These are phyloP conservation scores for Ambrosia trifida DNA, from an alignment of 129 eudicot genomes.

Conservation along the genomic window DNA sequence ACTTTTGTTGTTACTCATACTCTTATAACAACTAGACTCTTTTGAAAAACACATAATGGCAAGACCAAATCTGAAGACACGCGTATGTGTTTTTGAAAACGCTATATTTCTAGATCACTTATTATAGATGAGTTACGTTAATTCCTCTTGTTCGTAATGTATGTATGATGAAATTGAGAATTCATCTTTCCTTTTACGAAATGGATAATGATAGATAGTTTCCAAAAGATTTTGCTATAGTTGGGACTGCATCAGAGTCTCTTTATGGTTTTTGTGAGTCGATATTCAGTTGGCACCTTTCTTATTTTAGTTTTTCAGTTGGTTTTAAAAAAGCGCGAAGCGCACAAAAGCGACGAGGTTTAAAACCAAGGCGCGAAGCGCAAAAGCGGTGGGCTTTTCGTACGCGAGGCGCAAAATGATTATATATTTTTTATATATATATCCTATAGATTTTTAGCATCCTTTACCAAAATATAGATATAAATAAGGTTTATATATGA, in stretches of 20 bases:
- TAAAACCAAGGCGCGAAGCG: too few relatives aligned
- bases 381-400: too few relatives aligned
- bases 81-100: not conserved
- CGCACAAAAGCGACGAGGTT: too few relatives aligned
- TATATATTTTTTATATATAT: too few relatives aligned
- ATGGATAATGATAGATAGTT: slow-evolving; percentile 59
- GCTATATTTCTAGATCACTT: not conserved
- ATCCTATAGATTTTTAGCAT: too few relatives aligned
- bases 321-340: too few relatives aligned
- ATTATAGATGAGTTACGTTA: not conserved
- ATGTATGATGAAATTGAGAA: too few relatives aligned
- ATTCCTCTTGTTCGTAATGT: not conserved
- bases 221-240: slow-evolving; percentile 95
- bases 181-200: not conserved
- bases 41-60: not conserved
- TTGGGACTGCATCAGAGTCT: slow-evolving; percentile 96
- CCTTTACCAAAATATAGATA: too few relatives aligned
- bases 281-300: slow-evolving; percentile 82
- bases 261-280: slow-evolving; percentile 98
- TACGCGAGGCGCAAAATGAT: too few relatives aligned
- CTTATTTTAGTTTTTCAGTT: not conserved
- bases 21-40: not conserved
- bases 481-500: too few relatives aligned
- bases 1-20: slow-evolving; percentile 16
- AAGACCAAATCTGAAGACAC: not conserved